Evolutionary conservation across 2,329 filamentous ascomycete species (phyloP).

Genomic region (Ambrosiella beaveri): DNA sequence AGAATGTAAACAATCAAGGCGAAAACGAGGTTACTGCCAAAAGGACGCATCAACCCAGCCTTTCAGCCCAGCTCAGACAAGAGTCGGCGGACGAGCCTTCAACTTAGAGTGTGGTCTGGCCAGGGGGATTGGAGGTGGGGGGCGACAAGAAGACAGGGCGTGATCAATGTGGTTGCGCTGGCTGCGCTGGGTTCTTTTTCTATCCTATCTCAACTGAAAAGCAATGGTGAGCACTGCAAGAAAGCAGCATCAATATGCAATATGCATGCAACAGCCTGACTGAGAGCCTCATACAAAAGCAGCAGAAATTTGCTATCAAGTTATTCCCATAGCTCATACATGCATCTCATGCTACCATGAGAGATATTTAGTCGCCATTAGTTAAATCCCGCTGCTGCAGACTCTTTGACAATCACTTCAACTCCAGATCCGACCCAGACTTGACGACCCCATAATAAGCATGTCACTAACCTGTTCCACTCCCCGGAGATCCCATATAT

Average conservation of each 20-base stretch:
- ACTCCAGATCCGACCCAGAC: not conserved
- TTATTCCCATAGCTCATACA: not conserved
- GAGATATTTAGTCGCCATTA: not conserved
- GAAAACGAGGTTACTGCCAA: not conserved
- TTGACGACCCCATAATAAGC: not conserved
- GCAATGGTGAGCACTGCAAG: too few species aligned
- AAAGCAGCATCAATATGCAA: not conserved
- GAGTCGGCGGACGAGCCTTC: not conserved
- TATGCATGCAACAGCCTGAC: not conserved
- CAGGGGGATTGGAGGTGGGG: too few species aligned
- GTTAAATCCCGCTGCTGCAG: not conserved
- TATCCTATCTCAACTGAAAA: too few species aligned
- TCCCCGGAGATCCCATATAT: too few species aligned
- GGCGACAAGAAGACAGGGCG: too few species aligned
- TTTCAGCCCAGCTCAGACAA: not conserved
- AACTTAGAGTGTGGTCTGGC: not conserved
- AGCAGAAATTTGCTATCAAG: not conserved
- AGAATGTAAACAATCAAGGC: not conserved
- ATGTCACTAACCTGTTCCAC: not conserved
- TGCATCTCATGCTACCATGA: not conserved
- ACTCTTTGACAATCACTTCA: not conserved
- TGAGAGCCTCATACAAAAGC: not conserved
- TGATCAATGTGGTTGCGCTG: too few species aligned
- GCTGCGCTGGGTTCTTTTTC: too few species aligned
- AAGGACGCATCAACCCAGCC: not conserved